Evolutionary conservation across 2,329 filamentous ascomycete genomes (phyloP).

Genomic region (Fusarium illudens): DNA sequence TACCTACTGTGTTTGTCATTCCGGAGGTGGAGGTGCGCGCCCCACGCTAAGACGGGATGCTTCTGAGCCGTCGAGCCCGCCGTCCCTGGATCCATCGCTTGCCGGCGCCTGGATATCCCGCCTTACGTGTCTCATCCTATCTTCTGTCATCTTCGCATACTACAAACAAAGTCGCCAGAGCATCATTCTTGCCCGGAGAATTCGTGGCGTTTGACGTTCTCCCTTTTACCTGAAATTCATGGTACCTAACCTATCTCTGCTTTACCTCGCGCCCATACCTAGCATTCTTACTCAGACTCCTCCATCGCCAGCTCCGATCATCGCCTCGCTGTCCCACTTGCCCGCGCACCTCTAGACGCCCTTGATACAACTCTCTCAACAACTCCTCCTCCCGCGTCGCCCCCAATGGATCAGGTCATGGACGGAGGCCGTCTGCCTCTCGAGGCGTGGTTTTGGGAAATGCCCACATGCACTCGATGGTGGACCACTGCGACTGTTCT

Average conservation of each 20-base stretch:
- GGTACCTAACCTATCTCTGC: not conserved
- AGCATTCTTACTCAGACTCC: not conserved
- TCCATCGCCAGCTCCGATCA: constrained; percentile 3
- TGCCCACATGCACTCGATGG: constrained; percentile 94
- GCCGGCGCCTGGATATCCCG: constrained; percentile 1
- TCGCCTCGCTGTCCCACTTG: constrained; percentile 2
- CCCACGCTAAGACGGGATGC: not conserved
- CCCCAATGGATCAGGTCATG: constrained; percentile 65
- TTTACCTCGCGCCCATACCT: too few relatives aligned
- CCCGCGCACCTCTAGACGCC: not conserved
- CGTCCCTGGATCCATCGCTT: constrained; percentile 12
- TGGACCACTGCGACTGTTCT: constrained; percentile 95
- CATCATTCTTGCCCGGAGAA: not conserved
- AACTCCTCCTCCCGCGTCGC: not conserved
- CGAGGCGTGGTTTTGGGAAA: constrained; percentile 99
- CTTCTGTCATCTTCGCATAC: constrained; percentile 26
- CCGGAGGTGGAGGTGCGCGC: not conserved
- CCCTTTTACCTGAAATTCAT: not conserved
- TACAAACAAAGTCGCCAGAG: not conserved
- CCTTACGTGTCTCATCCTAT: constrained; percentile 33
- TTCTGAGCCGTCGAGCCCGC: not conserved
- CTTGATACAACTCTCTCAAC: not conserved
- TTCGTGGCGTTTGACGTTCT: not conserved
- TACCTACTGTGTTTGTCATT: not conserved
- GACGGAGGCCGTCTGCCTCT: constrained; percentile 76